Evolutionary conservation across 176 grass and related monocot genomes (phyloP), one percentile per base, ranked within the genome.

Genomic region (Miscanthus lutarioriparius): DNA sequence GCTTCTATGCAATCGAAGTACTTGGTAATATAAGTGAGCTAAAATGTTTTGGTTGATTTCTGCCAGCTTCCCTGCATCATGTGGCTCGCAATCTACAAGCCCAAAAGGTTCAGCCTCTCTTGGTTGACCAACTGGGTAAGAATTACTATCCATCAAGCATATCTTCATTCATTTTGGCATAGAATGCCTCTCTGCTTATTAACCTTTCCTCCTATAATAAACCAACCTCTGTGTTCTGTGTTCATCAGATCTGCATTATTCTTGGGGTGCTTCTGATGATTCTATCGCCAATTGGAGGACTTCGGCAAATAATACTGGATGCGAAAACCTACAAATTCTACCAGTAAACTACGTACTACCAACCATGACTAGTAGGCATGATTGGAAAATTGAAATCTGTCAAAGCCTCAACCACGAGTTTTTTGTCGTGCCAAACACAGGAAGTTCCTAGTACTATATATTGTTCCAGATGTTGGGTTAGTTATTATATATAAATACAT

Each of bases 51-150:
- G 10, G 28, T 51, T 79, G 23, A 70, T 77, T 48, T 61, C 36
- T 84, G 23, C 35, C 70, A 98, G 95, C 92, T 98, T 37, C 95
- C 95, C 4, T 98, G 95, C 76, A 65, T 95, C 37, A 95, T 98
- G 87, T 98, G 95, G 95, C 85, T 98, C 1, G 77, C 83, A 37
- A 93, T 98, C 76, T 93, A 91, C 89, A 97, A 97, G 82, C 95
- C 95, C 23, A 95, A 10, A 80, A 81, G 79, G 83, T 94, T 82
- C 77, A 93, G 95, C 47, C 85, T 98, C 27, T 95, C 95, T 30
- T 98, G 95, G 95, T 37, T 82, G 69, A 44, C 81, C 25, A 98
- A 98, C 84, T 98, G 92, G 95, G 95, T 98, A 95, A 79, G 44
- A 33, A 66, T n/a, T 48, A 40, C 26, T 17, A 12, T 27, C 32